Base-by-base conservation (phyloP, 1,284 basidiomycete genomes). In the Cryptococcus sp. region DNA sequence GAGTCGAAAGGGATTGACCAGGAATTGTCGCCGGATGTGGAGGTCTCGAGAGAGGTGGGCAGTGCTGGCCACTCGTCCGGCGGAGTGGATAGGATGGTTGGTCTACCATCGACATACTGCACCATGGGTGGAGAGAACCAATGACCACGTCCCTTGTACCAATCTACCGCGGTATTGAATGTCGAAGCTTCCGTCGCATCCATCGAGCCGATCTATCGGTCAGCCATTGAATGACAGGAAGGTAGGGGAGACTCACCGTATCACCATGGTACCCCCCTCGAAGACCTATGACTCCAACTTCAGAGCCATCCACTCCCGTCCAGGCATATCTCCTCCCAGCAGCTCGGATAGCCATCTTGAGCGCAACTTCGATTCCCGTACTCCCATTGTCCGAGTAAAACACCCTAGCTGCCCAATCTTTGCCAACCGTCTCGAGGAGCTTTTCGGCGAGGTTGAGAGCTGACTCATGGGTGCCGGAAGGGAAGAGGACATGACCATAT, bases 181-280 rank as follows among this genome's bases (percentile, higher is more conserved):
- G 94, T 85, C 12, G 87, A 87, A 9, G 76, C 76, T 62, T 91
- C 87, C 57, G 85, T 83, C 59, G 94, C 94, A 59, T 97, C 90
- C 94, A 98, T 97, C 0, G 86, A 85, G 1, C 94, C 94, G 59
- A 97, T 95, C 18, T 71, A 33, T 1, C 12, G 41, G 19, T 5
- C 12, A 31, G 31, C 16, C 19, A 37, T n/a, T 22, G 42, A 23
- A 12, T 23, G 25, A 31, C 25, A 21, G n/a, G 2, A 12, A 9
- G 14, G 9, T 7, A 6, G 28, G 19, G 10, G 21, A 4, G 12
- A 58, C 69, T 58, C 42, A 70, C 69, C 0, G 94, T 97, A 71
- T 98, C 94, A 5, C 94, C 94, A 63, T 98, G 94, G 73, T 98
- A 98, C 63, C 90, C 91, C 2, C 94, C 94, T 57, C 84, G 86